A percentile compares a stretch with the other conserved stretches of the same genome.
These are phyloP conservation scores for Hypericum perforatum DNA, from an alignment of 345 rosid genomes.

Conservation along the genomic window DNA sequence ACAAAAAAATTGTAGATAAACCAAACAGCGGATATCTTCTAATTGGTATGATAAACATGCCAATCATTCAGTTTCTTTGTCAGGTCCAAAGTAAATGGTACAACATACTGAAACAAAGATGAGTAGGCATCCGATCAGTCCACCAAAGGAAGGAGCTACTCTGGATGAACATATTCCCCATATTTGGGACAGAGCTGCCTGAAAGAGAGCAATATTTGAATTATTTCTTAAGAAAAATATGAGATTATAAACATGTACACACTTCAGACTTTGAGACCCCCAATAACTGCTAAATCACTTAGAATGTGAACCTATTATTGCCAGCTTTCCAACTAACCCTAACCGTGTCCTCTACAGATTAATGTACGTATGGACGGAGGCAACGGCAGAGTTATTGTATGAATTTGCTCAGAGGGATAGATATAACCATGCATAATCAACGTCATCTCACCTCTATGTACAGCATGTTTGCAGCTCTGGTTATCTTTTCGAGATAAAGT, in stretches of 20 bases:
- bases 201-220: constrained; percentile 9
- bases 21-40: too few species aligned
- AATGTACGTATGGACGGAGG: too few species aligned
- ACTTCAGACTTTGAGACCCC: too few species aligned
- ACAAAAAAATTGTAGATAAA: too few species aligned
- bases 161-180: constrained; percentile 41
- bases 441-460: constrained; percentile 48
- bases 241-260: too few species aligned
- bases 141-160: constrained; percentile 40
- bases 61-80: constrained; percentile 48
- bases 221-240: too few species aligned
- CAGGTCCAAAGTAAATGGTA: constrained; percentile 62
- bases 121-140: constrained; percentile 61
- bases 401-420: background rate
- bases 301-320: too few species aligned
- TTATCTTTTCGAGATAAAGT: constrained; percentile 82
- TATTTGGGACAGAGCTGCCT: constrained; percentile 60
- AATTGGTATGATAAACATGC: too few species aligned
- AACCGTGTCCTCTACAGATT: too few species aligned
- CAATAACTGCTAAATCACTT: too few species aligned
- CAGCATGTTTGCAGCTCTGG: constrained; percentile 60
- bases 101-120: constrained; percentile 50
- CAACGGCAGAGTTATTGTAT: too few species aligned
- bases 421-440: background rate
- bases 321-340: too few species aligned